phyloP scores from a whole-genome alignment of 139 green algal species.

The Axilococcus clingmanii region DNA sequence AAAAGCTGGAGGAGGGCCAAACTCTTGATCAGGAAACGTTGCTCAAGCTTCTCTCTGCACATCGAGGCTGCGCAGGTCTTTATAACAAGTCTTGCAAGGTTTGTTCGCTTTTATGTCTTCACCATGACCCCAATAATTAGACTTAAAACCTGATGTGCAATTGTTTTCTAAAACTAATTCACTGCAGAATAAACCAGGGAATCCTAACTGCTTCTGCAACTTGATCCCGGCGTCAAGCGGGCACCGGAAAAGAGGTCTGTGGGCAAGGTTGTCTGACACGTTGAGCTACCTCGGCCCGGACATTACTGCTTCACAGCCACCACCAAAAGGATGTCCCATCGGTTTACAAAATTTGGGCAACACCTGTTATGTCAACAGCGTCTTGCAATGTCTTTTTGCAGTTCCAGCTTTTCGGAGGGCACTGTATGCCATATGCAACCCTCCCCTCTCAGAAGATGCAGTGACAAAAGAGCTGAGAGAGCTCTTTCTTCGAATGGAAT shows the following conservation, averaged over 20 bases:
- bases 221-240: constrained; percentile 37
- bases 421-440: constrained; percentile 31
- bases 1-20: constrained; percentile 3
- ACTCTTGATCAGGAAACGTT: background rate
- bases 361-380: constrained; percentile 82
- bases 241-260: constrained; percentile 58
- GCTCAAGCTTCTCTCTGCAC: constrained; percentile 10
- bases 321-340: constrained; percentile 33
- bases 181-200: constrained; percentile 36
- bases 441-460: constrained; percentile 6
- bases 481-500: constrained; percentile 57
- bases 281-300: constrained; percentile 37
- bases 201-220: constrained; percentile 60
- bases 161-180: background rate
- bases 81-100: too few relatives aligned
- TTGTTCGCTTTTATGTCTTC: background rate
- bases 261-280: constrained; percentile 50
- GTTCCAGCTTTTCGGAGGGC: constrained; percentile 43
- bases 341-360: constrained; percentile 78
- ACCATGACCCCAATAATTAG: background rate
- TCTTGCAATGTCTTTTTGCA: constrained; percentile 73
- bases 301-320: too few relatives aligned
- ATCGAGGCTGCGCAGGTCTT: too few relatives aligned
- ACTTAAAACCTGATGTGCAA: background rate
- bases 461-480: constrained; percentile 24